phyloP scores from a whole-genome alignment of 257 asterid species.

The Nicotiana paniculata region DNA sequence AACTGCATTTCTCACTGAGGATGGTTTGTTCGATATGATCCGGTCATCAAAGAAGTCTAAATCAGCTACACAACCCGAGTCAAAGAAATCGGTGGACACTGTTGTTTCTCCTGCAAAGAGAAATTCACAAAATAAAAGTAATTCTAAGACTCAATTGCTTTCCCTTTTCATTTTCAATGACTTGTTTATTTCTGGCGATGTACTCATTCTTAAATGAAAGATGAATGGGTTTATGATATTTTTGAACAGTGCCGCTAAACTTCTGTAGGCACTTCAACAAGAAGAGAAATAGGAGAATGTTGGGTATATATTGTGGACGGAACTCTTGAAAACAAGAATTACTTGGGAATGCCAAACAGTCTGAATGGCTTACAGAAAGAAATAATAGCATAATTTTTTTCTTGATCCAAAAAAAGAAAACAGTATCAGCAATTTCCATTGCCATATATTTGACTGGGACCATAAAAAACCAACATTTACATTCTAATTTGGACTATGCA shows the following conservation, averaged over 20 bases:
- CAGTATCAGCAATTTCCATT: not conserved
- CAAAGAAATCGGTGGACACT: constrained; percentile 43
- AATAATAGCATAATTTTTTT: not conserved
- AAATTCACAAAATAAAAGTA: constrained; percentile 37
- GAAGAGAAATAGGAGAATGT: not conserved
- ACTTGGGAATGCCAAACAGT: not conserved
- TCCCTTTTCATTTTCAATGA: not conserved
- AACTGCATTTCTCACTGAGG: constrained; percentile 84
- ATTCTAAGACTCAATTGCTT: not conserved
- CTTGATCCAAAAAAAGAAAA: not conserved
- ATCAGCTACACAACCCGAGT: constrained; percentile 25
- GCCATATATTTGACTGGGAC: not conserved
- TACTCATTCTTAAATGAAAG: not conserved
- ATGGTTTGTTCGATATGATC: constrained; percentile 81
- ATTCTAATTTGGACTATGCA: not conserved
- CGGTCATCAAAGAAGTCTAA: constrained; percentile 61
- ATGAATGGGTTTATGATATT: not conserved
- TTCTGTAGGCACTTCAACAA: not conserved
- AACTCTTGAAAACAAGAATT: not conserved
- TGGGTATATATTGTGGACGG: not conserved
- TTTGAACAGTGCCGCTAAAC: not conserved
- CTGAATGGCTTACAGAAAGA: not conserved
- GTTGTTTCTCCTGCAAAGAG: constrained; percentile 55
- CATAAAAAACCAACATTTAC: not conserved
- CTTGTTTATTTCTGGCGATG: not conserved